Evolutionary conservation across 169 alveolate genomes (phyloP).

Genomic region (Plasmodium cynomolgi): DNA sequence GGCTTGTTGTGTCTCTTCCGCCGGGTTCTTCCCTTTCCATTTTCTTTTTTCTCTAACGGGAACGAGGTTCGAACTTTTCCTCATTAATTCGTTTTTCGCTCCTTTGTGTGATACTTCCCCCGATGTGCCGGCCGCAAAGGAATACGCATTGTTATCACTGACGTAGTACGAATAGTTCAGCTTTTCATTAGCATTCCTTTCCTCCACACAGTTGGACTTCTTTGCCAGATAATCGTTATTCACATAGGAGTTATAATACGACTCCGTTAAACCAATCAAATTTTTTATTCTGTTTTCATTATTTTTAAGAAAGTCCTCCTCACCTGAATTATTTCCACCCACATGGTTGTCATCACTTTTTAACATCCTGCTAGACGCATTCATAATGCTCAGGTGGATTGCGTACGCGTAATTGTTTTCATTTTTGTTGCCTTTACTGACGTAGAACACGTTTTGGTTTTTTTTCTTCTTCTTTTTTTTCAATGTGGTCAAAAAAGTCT

Average conservation of each 20-base stretch:
- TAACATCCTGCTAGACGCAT: slow-evolving; percentile 26
- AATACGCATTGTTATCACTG: background rate
- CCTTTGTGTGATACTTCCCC: background rate
- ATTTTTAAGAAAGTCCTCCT: slow-evolving; percentile 38
- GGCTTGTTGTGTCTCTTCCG: background rate
- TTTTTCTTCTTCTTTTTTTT: slow-evolving; percentile 1
- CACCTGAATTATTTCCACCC: background rate
- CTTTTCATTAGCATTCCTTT: slow-evolving; percentile 10
- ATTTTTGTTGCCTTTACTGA: slow-evolving; percentile 10
- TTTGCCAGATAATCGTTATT: background rate
- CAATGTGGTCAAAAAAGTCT: slow-evolving; percentile 36
- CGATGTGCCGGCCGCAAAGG: background rate
- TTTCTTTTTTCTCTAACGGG: background rate
- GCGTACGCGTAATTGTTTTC: slow-evolving; percentile 45
- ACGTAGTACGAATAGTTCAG: slow-evolving; percentile 17
- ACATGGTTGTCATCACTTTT: background rate
- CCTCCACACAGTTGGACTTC: background rate
- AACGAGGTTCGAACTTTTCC: background rate
- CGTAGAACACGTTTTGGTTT: slow-evolving; percentile 4
- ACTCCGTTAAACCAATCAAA: slow-evolving; percentile 19
- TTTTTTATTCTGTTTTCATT: slow-evolving; percentile 59
- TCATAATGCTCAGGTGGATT: slow-evolving; percentile 67
- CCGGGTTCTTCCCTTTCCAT: background rate
- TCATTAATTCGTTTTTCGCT: background rate
- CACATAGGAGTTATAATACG: slow-evolving; percentile 34